These are phyloP conservation scores for Phytophthora hybrid DNA, from an alignment of 352 stramenopile species.

Conservation along the genomic window DNA sequence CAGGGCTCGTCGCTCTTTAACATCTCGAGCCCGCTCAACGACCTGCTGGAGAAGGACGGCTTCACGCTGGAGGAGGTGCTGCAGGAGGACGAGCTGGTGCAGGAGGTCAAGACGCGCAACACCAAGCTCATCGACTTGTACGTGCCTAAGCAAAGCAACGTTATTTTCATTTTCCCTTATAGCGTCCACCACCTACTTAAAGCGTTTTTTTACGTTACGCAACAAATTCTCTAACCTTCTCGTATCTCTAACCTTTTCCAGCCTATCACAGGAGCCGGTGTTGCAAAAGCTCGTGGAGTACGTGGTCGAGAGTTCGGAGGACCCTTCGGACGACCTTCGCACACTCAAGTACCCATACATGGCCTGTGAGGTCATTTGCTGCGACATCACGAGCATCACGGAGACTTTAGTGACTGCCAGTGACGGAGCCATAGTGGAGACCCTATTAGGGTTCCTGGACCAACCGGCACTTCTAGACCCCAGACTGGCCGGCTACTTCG, in stretches of 20 bases:
- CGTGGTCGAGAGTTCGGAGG: constrained; percentile 62
- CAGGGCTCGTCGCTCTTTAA: constrained; percentile 90
- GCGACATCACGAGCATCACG: constrained; percentile 95
- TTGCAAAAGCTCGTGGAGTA: constrained; percentile 86
- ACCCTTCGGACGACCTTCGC: constrained; percentile 65
- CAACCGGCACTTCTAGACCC: constrained; percentile 88
- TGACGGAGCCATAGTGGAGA: constrained; percentile 83
- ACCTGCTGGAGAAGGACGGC: constrained; percentile 93
- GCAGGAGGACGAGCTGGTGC: constrained; percentile 97
- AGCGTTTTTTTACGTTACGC: constrained; percentile 1
- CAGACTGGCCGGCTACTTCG: constrained; percentile 97
- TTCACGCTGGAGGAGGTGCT: constrained; percentile 96
- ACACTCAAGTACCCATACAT: constrained; percentile 97
- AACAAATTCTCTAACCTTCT: background rate
- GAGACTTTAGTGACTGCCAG: constrained; percentile 84
- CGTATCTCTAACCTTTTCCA: constrained; percentile 21
- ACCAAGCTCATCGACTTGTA: constrained; percentile 96
- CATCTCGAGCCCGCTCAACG: constrained; percentile 94
- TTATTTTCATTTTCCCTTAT: background rate
- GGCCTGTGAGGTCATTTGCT: constrained; percentile 98
- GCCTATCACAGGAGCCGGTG: constrained; percentile 71
- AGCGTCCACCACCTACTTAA: background rate
- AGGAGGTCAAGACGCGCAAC: constrained; percentile 97
- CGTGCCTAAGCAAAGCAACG: constrained; percentile 10
- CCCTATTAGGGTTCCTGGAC: constrained; percentile 94